Evolutionary conservation across 75 land plant genomes (phyloP), one percentile per base, ranked within the genome.

Genomic region (Picea sitchensis): DNA sequence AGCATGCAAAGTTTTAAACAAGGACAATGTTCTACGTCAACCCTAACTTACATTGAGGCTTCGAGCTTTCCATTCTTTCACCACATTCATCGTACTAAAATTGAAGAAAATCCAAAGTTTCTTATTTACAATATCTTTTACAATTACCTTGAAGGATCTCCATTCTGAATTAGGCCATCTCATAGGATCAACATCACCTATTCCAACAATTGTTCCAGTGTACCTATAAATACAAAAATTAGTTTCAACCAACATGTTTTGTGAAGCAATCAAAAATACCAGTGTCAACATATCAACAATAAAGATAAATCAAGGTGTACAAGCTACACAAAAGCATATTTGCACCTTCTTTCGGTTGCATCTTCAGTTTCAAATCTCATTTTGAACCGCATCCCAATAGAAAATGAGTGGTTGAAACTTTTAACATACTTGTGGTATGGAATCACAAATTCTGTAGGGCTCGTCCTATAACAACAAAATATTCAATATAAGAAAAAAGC

Each of bases 161-260:
- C 99, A 96, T 72, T 90, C 91, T 80, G 99, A 96, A 47, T 90
- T 92, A 79, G 94, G 90, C 99, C 99, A 96, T 65, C 92, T 88
- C 32, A 84, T 74, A 64, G 99, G 88, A 79, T 96, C 98, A 68
- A 93, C 31, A 77, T 96, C 99, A 65, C 92, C 80, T 38, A 95
- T 81, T 47, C 95, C 98, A 82, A 87, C 86, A 64, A 96, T 83
- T 7, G 92, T 79, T 36, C 99, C 99, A 80, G 88, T 92, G 78
- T 82, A 88, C 83, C 94, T 96, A 86, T 15, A 65, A 58, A 36
- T 61, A 20, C 61, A n/a, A 32, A 75, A 67, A 58, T 64, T 71
- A 20, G 23, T n/a, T 80, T 80, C 56, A 72, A 72, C 32, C 47
- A 67, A 18, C 31, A 7, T 73, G 21, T 44, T 14, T 2, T 11